Conservation (phyloP, 768 basidiomycete species). For the Lactarius evosmus region DNA sequence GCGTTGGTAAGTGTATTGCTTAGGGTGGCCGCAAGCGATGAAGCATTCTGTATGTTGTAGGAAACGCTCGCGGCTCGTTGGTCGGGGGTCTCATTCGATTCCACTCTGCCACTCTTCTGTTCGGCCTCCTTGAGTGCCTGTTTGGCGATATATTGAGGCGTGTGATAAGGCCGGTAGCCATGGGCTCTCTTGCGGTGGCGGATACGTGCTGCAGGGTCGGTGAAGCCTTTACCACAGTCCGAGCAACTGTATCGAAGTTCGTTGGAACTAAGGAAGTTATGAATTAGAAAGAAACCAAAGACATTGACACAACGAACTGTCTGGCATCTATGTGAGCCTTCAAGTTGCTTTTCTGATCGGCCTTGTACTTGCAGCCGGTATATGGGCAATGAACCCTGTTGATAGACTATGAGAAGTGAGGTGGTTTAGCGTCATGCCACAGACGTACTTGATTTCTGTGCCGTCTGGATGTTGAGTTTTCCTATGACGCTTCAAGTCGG, state of each 20-base stretch:
- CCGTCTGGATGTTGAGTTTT: slow-evolving; percentile 13
- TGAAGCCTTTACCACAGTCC: neutral
- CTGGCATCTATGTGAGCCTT: neutral
- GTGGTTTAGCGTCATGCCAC: neutral
- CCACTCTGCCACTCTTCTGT: neutral
- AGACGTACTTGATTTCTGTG: slow-evolving; percentile 14
- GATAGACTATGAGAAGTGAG: neutral
- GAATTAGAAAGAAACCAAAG: neutral
- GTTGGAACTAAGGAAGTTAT: neutral
- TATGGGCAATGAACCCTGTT: slow-evolving; percentile 11
- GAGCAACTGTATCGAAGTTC: slow-evolving; percentile 5
- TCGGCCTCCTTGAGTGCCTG: neutral
- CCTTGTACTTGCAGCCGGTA: slow-evolving; percentile 7
- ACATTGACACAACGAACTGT: slow-evolving; percentile 12
- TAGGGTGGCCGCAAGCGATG: neutral
- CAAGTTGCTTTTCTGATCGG: slow-evolving; percentile 10
- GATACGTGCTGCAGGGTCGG: slow-evolving; percentile 11
- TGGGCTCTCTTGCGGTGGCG: slow-evolving; percentile 12
- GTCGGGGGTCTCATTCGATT: neutral
- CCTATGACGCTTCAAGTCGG: slow-evolving; percentile 20
- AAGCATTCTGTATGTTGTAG: neutral
- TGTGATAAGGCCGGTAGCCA: slow-evolving; percentile 19
- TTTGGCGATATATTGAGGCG: neutral
- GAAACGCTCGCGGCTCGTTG: neutral
- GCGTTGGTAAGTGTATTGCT: neutral